Base-by-base conservation (phyloP, 768 basidiomycete species). In the Terana coerulea region DNA sequence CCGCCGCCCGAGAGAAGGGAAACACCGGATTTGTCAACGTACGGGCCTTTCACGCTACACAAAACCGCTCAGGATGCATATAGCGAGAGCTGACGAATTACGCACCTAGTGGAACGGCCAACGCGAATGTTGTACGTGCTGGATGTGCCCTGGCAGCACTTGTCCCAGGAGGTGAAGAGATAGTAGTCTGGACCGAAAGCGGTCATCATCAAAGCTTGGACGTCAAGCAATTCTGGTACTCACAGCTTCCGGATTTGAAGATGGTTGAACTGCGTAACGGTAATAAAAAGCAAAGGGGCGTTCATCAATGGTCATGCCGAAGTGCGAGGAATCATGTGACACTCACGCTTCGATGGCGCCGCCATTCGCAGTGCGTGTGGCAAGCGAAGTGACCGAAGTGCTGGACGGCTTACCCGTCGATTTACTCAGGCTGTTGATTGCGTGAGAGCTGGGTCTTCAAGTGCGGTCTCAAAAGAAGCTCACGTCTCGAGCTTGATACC, bases 61-160 rank as follows among this genome's bases (percentile, higher is more conserved):
- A 30, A 14, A 34, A 26, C 15, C 45, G 4, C 1, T 48, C n/a
- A n/a, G n/a, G n/a, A n/a, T n/a, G n/a, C n/a, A n/a, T n/a, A n/a
- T n/a, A n/a, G n/a, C n/a, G n/a, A 8, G 34, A 21, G 33, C 15
- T 15, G 6, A 14, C 11, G 19, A 25, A 36, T 25, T 17, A 61
- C 70, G 31, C 44, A 76, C 77, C 64, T 70, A 5, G 69, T 59
- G 5, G 77, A 73, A 30, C 80, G 70, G 17, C 78, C 78, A 26
- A 83, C 79, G 10, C 79, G 74, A 48, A 81, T 81, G 53, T 81
- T 83, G 59, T 81, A 81, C 0, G 79, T 81, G 62, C 77, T 78
- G 8, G 64, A 67, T 14, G 70, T 72, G 3, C 79, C 79, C 24
- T 61, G 39, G 63, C 79, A 80, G 64, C 78, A 80, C 1, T 64